Conservation (phyloP, 2,329 filamentous ascomycete genomes). For the Stagonosporopsis vannaccii region DNA sequence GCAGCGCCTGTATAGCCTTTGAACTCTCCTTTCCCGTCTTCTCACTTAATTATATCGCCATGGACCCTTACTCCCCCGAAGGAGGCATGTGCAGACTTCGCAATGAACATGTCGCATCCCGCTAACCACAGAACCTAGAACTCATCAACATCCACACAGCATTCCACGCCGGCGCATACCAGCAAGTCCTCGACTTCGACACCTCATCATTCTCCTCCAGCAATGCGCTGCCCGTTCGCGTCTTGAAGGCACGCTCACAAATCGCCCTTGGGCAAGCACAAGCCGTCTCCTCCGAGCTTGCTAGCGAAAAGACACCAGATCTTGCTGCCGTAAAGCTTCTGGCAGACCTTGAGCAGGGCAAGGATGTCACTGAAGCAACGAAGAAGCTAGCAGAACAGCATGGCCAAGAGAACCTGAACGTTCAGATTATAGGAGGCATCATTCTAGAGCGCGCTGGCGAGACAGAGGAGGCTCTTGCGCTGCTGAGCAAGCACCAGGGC, state of each 20-base stretch:
- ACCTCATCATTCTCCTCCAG: slow-evolving; percentile 77
- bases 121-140: slow-evolving; percentile 54
- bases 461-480: slow-evolving; percentile 81
- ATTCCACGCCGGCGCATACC: slow-evolving; percentile 81
- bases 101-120: neutral
- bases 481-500: slow-evolving; percentile 84
- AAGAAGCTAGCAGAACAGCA: slow-evolving; percentile 72
- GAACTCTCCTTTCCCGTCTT: neutral
- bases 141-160: slow-evolving; percentile 72
- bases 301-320: slow-evolving; percentile 71
- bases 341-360: slow-evolving; percentile 65
- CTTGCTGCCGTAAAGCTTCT: slow-evolving; percentile 78
- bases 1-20: slow-evolving; percentile 5
- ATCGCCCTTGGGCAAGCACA: slow-evolving; percentile 81
- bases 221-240: slow-evolving; percentile 77
- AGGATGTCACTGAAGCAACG: slow-evolving; percentile 62
- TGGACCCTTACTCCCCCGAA: slow-evolving; percentile 69
- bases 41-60: slow-evolving; percentile 22
- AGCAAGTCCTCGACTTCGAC: slow-evolving; percentile 85
- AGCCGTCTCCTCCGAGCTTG: slow-evolving; percentile 72
- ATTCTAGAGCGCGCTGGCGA: slow-evolving; percentile 81
- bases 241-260: slow-evolving; percentile 82
- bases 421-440: slow-evolving; percentile 83
- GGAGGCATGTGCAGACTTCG: slow-evolving; percentile 57
- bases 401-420: slow-evolving; percentile 73